A percentile compares a stretch with the other conserved stretches of the same genome.
These are phyloP conservation scores for Populus euphratica DNA, from an alignment of 345 rosid genomes.

Conservation along the genomic window DNA sequence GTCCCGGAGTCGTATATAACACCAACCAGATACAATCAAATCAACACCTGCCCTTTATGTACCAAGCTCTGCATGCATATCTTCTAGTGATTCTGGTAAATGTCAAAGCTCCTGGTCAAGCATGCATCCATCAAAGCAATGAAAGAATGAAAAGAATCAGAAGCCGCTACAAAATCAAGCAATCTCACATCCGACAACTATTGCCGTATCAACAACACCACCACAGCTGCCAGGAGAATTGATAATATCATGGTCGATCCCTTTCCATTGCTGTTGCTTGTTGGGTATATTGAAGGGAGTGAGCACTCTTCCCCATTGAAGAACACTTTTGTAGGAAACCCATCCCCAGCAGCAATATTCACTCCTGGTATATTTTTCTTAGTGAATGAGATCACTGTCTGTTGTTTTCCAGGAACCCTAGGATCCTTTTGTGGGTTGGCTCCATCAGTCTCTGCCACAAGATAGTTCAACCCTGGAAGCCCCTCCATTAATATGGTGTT, in stretches of 20 bases:
- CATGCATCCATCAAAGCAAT: slow-evolving; percentile 13
- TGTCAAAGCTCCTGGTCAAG: slow-evolving; percentile 12
- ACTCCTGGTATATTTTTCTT: slow-evolving; percentile 74
- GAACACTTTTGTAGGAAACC: slow-evolving; percentile 85
- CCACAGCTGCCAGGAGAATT: slow-evolving; percentile 25
- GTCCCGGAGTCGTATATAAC: not conserved
- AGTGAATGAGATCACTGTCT: slow-evolving; percentile 73
- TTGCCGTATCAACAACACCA: slow-evolving; percentile 35
- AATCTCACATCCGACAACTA: slow-evolving; percentile 19
- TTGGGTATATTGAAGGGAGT: slow-evolving; percentile 59
- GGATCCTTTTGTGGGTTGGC: slow-evolving; percentile 57
- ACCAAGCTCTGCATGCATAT: slow-evolving; percentile 15
- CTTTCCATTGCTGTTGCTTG: slow-evolving; percentile 36
- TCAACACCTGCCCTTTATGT: slow-evolving; percentile 8
- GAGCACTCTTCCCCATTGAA: slow-evolving; percentile 95
- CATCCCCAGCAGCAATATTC: slow-evolving; percentile 66
- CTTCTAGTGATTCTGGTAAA: not conserved
- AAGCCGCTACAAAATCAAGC: slow-evolving; percentile 14
- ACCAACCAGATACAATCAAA: not conserved
- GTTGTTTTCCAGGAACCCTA: slow-evolving; percentile 91
- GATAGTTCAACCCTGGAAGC: slow-evolving; percentile 68
- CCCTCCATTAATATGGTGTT: slow-evolving; percentile 78
- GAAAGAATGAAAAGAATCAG: slow-evolving; percentile 38
- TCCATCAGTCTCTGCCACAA: slow-evolving; percentile 61
- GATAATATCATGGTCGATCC: slow-evolving; percentile 20